Evolutionary conservation across 148 eudicot genomes (phyloP), one percentile per base, ranked within the genome.

Genomic region (Mesembryanthemum crystallinum): DNA sequence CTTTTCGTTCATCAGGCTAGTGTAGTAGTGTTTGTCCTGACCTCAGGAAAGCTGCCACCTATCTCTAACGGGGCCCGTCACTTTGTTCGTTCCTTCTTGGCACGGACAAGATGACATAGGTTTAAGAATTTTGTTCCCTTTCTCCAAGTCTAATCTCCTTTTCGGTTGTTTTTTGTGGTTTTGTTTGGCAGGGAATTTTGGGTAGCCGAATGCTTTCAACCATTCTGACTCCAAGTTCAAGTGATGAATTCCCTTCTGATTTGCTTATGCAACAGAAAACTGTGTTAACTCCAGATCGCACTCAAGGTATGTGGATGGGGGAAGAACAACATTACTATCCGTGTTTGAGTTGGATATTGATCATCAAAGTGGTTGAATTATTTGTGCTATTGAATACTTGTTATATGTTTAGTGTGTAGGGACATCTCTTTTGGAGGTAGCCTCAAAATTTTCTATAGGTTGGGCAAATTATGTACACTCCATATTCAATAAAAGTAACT

Each of bases 211-310:
- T 85, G 82, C 59, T 85, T 78, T 91, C 90, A 59, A 80, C 90
- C 13, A 82, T 88, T 32, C 54, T 83, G 82, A 87, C 97, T 63
- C 88, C 93, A 67, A 85, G 81, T 69, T 87, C 93, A 60, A 82
- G 85, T 81, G 90, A 88, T 49, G 83, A 71, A 80, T 82, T 94
- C 72, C 98, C 95, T 24, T 76, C 93, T 58, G 86, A 91, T 64
- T 85, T 88, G 49, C 84, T 82, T 54, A 79, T 79, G 81, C 82
- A 93, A 59, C 78, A 63, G 52, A 88, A 85, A 77, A 21, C 51
- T 57, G 85, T 86, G 71, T 58, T 52, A 37, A 76, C 79, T 76
- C 86, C 93, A 21, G 97, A 91, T 52, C 85, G 79, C 39, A 64
- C 77, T 73, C 89, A 85, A 86, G 98, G 97, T 94, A 79, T 64